phyloP scores from a whole-genome alignment of 176 grass and related monocot species.

The Musa itinerans region DNA sequence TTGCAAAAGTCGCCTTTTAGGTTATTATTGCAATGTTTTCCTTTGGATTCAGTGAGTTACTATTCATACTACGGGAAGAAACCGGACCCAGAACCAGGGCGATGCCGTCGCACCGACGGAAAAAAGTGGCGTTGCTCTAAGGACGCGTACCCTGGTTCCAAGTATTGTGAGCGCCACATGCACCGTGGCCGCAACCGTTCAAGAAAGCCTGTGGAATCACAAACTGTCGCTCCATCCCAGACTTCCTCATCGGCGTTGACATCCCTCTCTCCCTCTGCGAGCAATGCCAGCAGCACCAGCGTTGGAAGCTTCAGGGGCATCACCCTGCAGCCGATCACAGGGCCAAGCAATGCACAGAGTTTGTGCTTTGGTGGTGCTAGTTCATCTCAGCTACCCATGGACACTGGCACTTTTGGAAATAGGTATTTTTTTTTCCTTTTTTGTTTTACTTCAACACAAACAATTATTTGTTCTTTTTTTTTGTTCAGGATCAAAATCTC shows the following conservation, averaged over 20 bases:
- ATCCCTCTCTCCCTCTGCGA: slow-evolving; percentile 24
- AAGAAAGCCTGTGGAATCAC: slow-evolving; percentile 99
- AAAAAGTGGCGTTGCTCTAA: slow-evolving; percentile 99
- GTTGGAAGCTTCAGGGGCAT: slow-evolving; percentile 22
- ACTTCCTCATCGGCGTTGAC: slow-evolving; percentile 47
- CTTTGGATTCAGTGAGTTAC: slow-evolving; percentile 57
- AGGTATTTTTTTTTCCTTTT: slow-evolving; percentile 22
- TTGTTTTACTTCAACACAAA: background rate
- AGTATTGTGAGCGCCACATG: slow-evolving; percentile 99
- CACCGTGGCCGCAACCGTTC: slow-evolving; percentile 99
- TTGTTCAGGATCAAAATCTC: background rate
- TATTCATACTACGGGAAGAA: slow-evolving; percentile 95
- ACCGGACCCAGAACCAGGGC: slow-evolving; percentile 88
- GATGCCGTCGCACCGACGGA: slow-evolving; percentile 90
- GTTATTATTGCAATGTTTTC: background rate
- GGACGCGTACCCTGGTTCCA: slow-evolving; percentile 96
- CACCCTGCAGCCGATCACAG: slow-evolving; percentile 25
- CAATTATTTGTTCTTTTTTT: background rate
- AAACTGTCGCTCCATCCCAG: slow-evolving; percentile 40
- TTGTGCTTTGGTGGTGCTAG: slow-evolving; percentile 39
- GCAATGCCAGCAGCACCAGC: slow-evolving; percentile 7
- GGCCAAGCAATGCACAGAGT: slow-evolving; percentile 32
- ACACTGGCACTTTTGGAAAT: slow-evolving; percentile 37
- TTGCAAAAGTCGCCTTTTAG: too few relatives aligned
- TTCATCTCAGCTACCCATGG: slow-evolving; percentile 48